Evolutionary conservation across 768 basidiomycete genomes (phyloP).

Genomic region (Rhodocollybia butyracea): DNA sequence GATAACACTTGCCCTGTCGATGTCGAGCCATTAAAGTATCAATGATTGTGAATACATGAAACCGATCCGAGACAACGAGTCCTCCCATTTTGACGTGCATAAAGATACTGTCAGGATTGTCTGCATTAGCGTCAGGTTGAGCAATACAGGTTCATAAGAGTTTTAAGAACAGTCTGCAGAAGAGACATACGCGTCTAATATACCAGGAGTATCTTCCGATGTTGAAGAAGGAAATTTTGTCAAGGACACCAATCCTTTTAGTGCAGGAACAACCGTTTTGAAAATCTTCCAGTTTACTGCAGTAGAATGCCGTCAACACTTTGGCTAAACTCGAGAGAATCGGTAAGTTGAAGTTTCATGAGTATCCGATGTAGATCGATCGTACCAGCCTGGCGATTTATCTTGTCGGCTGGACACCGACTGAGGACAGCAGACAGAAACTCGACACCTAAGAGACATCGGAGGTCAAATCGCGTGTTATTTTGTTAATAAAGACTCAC

Average conservation of each 20-base stretch:
- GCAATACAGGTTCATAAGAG: too few species aligned
- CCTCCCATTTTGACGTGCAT: conserved; percentile 77
- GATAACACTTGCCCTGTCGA: conserved; percentile 51
- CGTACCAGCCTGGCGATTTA: conserved; percentile 84
- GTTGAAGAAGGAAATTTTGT: conserved; percentile 61
- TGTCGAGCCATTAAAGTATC: conserved; percentile 74
- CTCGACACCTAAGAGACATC: conserved; percentile 66
- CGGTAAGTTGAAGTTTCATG: conserved; percentile 12
- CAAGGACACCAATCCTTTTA: conserved; percentile 71
- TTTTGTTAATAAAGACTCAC: conserved; percentile 32
- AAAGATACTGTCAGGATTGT: conserved; percentile 39
- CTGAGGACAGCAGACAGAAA: conserved; percentile 73
- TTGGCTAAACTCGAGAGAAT: conserved; percentile 65
- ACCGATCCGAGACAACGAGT: conserved; percentile 78
- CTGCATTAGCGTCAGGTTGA: not conserved
- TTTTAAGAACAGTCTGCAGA: not conserved
- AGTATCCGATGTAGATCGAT: not conserved
- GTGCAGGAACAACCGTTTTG: conserved; percentile 80
- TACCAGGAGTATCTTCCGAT: conserved; percentile 58
- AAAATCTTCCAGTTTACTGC: conserved; percentile 81
- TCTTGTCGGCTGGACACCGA: conserved; percentile 52
- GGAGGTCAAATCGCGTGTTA: not conserved
- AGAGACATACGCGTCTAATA: conserved; percentile 53
- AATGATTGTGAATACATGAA: conserved; percentile 76
- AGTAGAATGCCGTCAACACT: conserved; percentile 80